These are phyloP conservation scores for Pyrenophora teres DNA, from an alignment of 2,329 filamentous ascomycete species.

Conservation along the genomic window DNA sequence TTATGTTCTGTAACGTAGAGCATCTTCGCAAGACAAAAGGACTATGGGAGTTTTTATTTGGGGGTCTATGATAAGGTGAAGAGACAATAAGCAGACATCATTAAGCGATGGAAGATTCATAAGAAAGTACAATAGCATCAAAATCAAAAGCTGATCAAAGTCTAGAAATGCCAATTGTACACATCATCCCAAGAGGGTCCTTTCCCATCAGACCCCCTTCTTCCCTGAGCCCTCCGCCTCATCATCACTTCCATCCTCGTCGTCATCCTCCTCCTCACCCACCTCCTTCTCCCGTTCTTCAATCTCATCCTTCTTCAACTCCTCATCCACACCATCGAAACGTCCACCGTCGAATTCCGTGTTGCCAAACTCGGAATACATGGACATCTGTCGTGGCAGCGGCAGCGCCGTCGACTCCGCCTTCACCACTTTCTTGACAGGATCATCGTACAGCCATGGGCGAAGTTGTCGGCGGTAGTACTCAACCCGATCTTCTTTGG, in stretches of 20 bases:
- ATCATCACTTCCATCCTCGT: neutral
- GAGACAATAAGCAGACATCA: too few relatives aligned
- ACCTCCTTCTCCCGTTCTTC: neutral
- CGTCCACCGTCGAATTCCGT: neutral
- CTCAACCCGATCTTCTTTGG: constrained; percentile 2
- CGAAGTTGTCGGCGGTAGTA: constrained; percentile 7
- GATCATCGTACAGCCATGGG: neutral
- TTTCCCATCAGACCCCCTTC: neutral
- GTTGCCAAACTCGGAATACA: constrained; percentile 15
- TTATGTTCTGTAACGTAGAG: too few relatives aligned
- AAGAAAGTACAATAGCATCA: too few relatives aligned
- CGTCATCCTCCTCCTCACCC: neutral
- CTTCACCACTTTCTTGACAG: neutral
- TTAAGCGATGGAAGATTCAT: too few relatives aligned
- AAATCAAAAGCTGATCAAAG: too few relatives aligned
- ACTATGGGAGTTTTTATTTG: too few relatives aligned
- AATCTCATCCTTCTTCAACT: constrained; percentile 3
- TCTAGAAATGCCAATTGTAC: neutral
- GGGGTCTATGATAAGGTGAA: too few relatives aligned
- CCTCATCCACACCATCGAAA: constrained; percentile 13
- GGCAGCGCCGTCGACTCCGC: constrained; percentile 5
- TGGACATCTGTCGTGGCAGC: constrained; percentile 5
- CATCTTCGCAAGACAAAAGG: too few relatives aligned
- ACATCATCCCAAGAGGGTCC: constrained; percentile 4
- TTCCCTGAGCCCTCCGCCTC: neutral